These are phyloP conservation scores for Setaria italica DNA, from an alignment of 202 grass and related monocot species.

Conservation along the genomic window DNA sequence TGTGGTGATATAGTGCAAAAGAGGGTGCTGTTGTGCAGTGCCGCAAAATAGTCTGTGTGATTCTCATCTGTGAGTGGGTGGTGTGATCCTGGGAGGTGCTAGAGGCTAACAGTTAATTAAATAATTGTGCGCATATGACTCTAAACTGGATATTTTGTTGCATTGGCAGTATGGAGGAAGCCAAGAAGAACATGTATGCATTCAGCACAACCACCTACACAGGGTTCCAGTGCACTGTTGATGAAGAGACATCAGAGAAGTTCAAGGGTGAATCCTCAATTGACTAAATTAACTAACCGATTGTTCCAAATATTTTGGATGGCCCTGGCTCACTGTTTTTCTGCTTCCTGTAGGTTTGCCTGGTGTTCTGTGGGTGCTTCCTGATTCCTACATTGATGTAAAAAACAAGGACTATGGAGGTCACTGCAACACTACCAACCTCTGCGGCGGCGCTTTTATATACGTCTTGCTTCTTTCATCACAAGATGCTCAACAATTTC, in stretches of 20 bases:
- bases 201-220: constrained; percentile 98
- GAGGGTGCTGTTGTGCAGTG: too few species aligned
- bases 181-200: constrained; percentile 99
- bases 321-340: background rate
- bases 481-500: background rate
- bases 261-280: constrained; percentile 78
- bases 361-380: constrained; percentile 96
- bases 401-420: constrained; percentile 99
- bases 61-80: too few species aligned
- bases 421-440: constrained; percentile 35
- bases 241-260: constrained; percentile 97
- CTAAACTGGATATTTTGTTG: constrained; percentile 20
- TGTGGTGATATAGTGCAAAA: too few species aligned
- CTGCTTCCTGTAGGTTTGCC: constrained; percentile 56
- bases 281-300: background rate
- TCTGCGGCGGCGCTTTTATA: background rate
- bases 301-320: constrained; percentile 15
- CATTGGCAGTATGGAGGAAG: constrained; percentile 90
- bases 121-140: background rate
- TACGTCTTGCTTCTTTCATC: constrained; percentile 11
- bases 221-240: constrained; percentile 91
- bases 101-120: background rate
- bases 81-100: too few species aligned
- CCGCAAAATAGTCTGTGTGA: too few species aligned
- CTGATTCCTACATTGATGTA: constrained; percentile 98